phyloP scores from a whole-genome alignment of 2,329 filamentous ascomycete species.

The Phialocephala sp. region DNA sequence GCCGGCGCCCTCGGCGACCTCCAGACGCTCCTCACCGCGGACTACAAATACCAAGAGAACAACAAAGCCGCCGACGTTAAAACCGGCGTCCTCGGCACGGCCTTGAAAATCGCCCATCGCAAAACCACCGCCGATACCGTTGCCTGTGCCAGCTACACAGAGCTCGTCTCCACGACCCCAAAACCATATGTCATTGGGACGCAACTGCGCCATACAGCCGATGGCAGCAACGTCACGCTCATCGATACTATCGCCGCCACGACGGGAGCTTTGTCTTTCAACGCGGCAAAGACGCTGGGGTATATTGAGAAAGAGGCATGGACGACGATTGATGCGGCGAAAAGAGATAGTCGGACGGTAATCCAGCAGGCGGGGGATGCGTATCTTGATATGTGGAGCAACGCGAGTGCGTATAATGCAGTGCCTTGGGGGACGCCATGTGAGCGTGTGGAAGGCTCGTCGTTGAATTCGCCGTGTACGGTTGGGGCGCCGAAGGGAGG shows the following conservation, averaged over 20 bases:
- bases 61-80: conserved; percentile 8
- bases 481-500: conserved; percentile 7
- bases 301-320: conserved; percentile 17
- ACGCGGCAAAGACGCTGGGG: conserved; percentile 14
- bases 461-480: conserved; percentile 9
- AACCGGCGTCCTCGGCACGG: conserved; percentile 12
- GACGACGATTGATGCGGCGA: conserved; percentile 1
- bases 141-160: conserved; percentile 19
- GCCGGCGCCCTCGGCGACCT: not conserved
- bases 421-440: conserved; percentile 23
- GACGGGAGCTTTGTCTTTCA: conserved; percentile 19
- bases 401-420: conserved; percentile 9
- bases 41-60: conserved; percentile 21
- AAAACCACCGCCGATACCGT: conserved; percentile 12
- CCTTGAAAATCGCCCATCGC: conserved; percentile 17
- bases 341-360: conserved; percentile 1
- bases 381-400: conserved; percentile 23
- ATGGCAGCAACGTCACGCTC: not conserved
- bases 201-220: conserved; percentile 9
- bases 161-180: conserved; percentile 7
- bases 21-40: not conserved
- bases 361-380: conserved; percentile 15
- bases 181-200: conserved; percentile 21
- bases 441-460: conserved; percentile 16
- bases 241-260: conserved; percentile 19